phyloP scores from a whole-genome alignment of 768 basidiomycete genomes.

The Russula olivacea region DNA sequence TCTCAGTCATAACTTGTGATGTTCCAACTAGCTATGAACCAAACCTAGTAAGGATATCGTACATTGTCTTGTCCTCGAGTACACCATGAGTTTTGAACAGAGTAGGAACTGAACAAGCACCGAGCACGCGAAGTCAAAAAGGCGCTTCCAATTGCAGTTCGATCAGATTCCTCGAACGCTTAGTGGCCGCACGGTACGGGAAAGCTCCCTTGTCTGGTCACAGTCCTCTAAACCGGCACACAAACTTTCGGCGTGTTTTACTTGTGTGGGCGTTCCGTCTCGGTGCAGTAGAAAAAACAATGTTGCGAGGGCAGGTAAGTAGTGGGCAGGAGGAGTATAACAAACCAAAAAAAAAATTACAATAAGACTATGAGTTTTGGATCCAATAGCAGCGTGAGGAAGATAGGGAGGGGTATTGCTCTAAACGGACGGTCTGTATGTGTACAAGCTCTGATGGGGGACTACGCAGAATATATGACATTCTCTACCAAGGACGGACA shows the following conservation, averaged over 20 bases:
- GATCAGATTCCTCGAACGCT: slow-evolving; percentile 14
- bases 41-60: not conserved
- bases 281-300: not conserved
- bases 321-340: not conserved
- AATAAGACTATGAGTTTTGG: slow-evolving; percentile 4
- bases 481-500: slow-evolving; percentile 25
- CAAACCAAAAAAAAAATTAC: slow-evolving; percentile 6
- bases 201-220: not conserved
- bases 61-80: slow-evolving; percentile 8
- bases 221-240: not conserved
- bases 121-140: slow-evolving; percentile 22
- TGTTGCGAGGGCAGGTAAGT: not conserved
- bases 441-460: not conserved
- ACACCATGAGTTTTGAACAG: slow-evolving; percentile 23
- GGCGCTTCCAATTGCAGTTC: slow-evolving; percentile 6
- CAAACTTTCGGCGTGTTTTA: slow-evolving; percentile 11
- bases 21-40: not conserved
- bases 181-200: not conserved
- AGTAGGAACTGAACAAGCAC: slow-evolving; percentile 18
- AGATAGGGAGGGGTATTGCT: not conserved
- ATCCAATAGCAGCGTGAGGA: slow-evolving; percentile 5
- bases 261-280: not conserved
- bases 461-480: not conserved
- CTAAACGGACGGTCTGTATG: slow-evolving; percentile 2
- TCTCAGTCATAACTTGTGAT: not conserved